Base-by-base conservation (phyloP, 2,329 filamentous ascomycete genomes). In the Fusarium drepaniforme region DNA sequence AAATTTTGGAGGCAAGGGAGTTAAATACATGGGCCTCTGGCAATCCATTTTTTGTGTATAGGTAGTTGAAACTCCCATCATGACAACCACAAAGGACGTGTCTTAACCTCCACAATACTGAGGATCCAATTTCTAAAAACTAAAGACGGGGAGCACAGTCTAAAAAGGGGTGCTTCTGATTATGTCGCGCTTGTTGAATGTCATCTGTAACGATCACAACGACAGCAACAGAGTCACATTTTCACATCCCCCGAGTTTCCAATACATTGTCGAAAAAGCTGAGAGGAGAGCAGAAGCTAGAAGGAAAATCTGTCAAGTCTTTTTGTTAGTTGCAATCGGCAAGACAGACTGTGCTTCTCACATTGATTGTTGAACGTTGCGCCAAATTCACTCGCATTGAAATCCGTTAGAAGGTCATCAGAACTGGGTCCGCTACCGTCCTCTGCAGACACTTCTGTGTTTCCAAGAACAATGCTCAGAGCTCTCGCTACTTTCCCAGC, bases 381-480 rank as follows among this genome's bases (percentile, higher is more conserved):
- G 4, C 60, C 60, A 37, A 60, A 60, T n/a, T 63, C 60, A 15
- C 37, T 63, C 40, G 56, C 60, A 65, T 72, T 61, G 37, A 67
- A 59, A 70, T 72, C 67, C 35, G 35, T 25, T 42, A 70, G 25
- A 63, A 65, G 63, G 33, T 72, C 70, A 35, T 53, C 59, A 53
- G 64, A 67, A 63, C 38, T 28, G 11, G 42, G 5, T 30, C 9
- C n/a, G 16, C 23, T 40, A 21, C 38, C 30, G 12, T 67, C 64
- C 44, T 67, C 46, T 4, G 40, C 11, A 66, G 64, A 59, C 40
- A 35, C 49, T 62, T 66, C 70, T 63, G 33, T 44, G 15, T 56
- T 68, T 66, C 70, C 64, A 64, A 73, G 70, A 23, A 73, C 70
- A 42, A 71, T 73, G 30, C 64, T 64, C 23, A 73, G 38, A 61